These are phyloP conservation scores for Lepidium didymum DNA, from an alignment of 345 rosid species.

Conservation along the genomic window DNA sequence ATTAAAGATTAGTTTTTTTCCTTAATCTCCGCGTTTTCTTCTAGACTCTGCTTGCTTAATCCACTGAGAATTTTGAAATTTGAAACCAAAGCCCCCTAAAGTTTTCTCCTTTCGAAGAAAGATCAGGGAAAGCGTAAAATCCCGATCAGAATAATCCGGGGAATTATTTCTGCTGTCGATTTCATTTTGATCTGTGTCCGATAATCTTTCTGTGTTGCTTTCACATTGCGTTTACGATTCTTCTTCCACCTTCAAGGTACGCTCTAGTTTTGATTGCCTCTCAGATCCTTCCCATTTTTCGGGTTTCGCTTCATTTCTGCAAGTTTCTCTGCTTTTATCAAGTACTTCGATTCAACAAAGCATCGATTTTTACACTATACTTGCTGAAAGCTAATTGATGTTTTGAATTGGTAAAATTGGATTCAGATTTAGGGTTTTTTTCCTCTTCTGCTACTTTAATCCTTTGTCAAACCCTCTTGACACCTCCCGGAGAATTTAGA, in stretches of 20 bases:
- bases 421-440: conserved; percentile 8
- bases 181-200: neutral
- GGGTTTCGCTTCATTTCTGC: neutral
- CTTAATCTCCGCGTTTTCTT: conserved; percentile 3
- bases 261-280: neutral
- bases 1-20: neutral
- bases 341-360: conserved; percentile 1
- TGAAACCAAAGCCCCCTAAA: neutral
- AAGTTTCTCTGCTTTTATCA: neutral
- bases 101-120: neutral
- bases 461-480: neutral
- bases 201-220: neutral
- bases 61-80: conserved; percentile 17
- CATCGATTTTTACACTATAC: neutral
- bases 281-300: neutral
- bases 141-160: neutral
- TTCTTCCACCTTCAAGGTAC: conserved; percentile 4
- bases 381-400: neutral
- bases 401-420: neutral
- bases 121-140: conserved; percentile 7
- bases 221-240: conserved; percentile 14
- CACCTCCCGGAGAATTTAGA: neutral
- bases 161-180: neutral
- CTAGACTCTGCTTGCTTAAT: conserved; percentile 18
- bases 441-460: neutral